A percentile compares a stretch with the other conserved stretches of the same genome.
Conservation (phyloP, 768 basidiomycete genomes). For the Peribolospora kevripleyi region DNA sequence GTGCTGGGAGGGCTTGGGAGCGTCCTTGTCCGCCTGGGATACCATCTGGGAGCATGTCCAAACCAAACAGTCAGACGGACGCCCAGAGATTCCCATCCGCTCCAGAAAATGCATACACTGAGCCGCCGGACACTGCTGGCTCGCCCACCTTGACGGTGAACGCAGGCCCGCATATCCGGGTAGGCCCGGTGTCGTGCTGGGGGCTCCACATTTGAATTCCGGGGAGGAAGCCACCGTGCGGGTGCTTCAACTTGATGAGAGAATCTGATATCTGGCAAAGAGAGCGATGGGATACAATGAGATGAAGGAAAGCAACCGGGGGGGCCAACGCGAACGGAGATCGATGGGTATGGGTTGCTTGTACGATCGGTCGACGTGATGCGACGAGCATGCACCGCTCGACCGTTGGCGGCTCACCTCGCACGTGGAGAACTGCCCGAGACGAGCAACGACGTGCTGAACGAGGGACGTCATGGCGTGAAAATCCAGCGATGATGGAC, state of each 20-base stretch:
- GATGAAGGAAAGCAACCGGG: too few relatives aligned
- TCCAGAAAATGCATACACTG: neutral
- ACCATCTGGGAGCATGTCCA: constrained; percentile 31
- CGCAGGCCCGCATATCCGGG: constrained; percentile 44
- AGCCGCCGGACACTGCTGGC: too few relatives aligned
- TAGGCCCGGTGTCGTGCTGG: constrained; percentile 18
- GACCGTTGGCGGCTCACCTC: too few relatives aligned
- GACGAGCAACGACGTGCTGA: too few relatives aligned
- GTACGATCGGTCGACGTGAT: too few relatives aligned
- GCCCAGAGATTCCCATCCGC: neutral
- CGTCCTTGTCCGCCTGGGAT: constrained; percentile 28
- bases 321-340: too few relatives aligned
- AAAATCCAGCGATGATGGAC: too few relatives aligned
- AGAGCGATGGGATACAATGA: too few relatives aligned
- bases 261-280: constrained; percentile 49
- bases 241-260: constrained; percentile 47
- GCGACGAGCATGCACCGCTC: too few relatives aligned
- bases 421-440: too few relatives aligned
- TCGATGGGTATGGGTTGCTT: too few relatives aligned
- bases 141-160: constrained; percentile 43
- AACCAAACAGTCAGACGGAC: neutral
- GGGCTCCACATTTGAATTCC: constrained; percentile 42
- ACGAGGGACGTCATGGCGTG: too few relatives aligned
- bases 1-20: constrained; percentile 43
- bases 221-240: constrained; percentile 55